phyloP scores from a whole-genome alignment of 2,329 filamentous ascomycete genomes.

The Trichoderma sp. region DNA sequence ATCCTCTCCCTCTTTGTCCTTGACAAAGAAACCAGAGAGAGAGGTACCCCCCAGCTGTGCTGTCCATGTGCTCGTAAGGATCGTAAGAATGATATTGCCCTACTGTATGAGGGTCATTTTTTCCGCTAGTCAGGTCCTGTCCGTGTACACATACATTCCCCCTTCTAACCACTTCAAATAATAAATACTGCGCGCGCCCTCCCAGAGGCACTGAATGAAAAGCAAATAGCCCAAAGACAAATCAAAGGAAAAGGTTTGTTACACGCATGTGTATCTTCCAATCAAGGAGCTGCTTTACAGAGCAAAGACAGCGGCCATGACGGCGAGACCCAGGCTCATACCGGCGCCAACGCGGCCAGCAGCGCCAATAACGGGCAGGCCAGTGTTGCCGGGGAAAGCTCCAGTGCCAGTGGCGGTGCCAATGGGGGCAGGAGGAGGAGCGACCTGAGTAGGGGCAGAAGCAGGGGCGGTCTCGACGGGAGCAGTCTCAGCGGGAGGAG shows the following conservation, averaged over 20 bases:
- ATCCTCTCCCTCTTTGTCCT: constrained; percentile 19
- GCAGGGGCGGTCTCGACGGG: background rate
- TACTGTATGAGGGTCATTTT: constrained; percentile 18
- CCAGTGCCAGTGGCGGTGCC: constrained; percentile 38
- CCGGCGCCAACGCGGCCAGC: constrained; percentile 44
- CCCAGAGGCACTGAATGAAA: constrained; percentile 6
- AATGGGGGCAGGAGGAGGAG: constrained; percentile 30
- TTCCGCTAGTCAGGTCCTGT: constrained; percentile 22
- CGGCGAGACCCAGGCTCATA: constrained; percentile 48
- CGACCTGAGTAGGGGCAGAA: constrained; percentile 26
- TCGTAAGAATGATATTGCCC: constrained; percentile 54
- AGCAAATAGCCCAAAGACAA: background rate
- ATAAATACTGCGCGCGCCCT: background rate
- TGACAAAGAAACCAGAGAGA: background rate
- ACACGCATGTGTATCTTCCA: background rate
- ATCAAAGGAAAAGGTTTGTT: background rate
- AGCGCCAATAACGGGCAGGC: constrained; percentile 42
- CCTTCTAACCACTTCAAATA: constrained; percentile 1
- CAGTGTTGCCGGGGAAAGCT: constrained; percentile 38
- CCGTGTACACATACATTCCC: constrained; percentile 25
- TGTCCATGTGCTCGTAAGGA: constrained; percentile 49
- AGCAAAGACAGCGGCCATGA: constrained; percentile 47
- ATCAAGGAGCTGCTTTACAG: constrained; percentile 42
- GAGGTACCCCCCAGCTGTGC: constrained; percentile 30
- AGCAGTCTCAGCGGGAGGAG: background rate